Conservation (phyloP, 331 rosid species). For the Stylosanthes scabra region DNA sequence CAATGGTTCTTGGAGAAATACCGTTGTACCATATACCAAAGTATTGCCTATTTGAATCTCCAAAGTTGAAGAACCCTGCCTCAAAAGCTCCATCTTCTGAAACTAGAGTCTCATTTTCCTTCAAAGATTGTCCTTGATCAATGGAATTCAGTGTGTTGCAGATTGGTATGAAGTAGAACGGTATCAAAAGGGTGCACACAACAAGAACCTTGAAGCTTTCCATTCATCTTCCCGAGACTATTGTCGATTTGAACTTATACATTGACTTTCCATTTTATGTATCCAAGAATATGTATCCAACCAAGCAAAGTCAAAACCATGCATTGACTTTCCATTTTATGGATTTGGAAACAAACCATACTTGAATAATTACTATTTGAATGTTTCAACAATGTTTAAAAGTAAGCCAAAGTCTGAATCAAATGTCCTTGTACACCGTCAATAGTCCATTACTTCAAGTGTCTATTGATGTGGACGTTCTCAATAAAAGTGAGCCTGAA, state of each 20-base stretch:
- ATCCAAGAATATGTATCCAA: background rate
- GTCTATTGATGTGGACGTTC: too few relatives aligned
- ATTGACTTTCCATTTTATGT: too few relatives aligned
- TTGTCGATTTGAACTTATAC: background rate
- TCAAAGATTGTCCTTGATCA: slow-evolving; percentile 29
- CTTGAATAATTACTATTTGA: background rate
- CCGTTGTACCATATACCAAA: slow-evolving; percentile 42
- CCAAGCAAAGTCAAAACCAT: background rate
- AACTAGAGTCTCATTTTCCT: slow-evolving; percentile 34
- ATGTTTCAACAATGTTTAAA: background rate
- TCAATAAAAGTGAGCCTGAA: too few relatives aligned
- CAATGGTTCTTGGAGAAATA: slow-evolving; percentile 39
- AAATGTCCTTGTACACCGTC: background rate
- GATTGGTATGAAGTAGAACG: slow-evolving; percentile 21
- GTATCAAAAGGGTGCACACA: slow-evolving; percentile 12
- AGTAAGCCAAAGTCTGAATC: background rate
- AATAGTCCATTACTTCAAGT: too few relatives aligned
- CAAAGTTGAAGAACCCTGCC: slow-evolving; percentile 44
- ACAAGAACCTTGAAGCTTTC: slow-evolving; percentile 34
- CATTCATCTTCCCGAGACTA: slow-evolving; percentile 26
- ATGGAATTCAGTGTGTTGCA: slow-evolving; percentile 33
- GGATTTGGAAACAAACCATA: background rate
- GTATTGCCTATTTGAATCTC: slow-evolving; percentile 30
- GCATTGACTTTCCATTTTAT: background rate
- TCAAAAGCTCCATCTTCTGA: slow-evolving; percentile 35